A percentile compares a stretch with the other conserved stretches of the same genome.
Evolutionary conservation across 2,329 filamentous ascomycete genomes (phyloP).

Genomic region (Keithomyces neogunnii): DNA sequence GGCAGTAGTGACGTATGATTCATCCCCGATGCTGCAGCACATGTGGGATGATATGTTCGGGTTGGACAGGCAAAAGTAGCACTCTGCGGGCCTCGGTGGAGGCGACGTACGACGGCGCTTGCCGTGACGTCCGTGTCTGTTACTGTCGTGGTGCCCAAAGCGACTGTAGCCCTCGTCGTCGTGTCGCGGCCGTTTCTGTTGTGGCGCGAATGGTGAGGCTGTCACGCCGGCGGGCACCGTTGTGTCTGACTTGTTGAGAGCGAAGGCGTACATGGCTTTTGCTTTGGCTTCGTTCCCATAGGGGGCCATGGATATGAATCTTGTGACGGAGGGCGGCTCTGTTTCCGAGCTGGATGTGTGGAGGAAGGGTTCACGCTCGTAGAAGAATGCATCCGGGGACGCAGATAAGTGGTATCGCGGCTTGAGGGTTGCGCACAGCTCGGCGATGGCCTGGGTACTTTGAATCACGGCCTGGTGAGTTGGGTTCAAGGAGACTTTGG

Average conservation of each 20-base stretch:
- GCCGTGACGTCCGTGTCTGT: conserved; percentile 32
- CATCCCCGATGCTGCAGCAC: conserved; percentile 79
- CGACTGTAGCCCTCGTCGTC: conserved; percentile 42
- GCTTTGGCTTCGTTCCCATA: conserved; percentile 69
- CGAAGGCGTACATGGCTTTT: conserved; percentile 75
- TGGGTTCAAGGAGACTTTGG: conserved; percentile 50
- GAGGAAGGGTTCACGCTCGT: conserved; percentile 88
- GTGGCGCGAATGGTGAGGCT: conserved; percentile 58
- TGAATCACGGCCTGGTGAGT: conserved; percentile 41
- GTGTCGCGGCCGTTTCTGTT: conserved; percentile 47
- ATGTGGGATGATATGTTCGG: conserved; percentile 77
- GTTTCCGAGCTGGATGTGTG: conserved; percentile 43
- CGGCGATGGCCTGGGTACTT: conserved; percentile 61
- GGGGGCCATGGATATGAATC: conserved; percentile 82
- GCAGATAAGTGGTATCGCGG: conserved; percentile 86
- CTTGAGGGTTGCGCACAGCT: conserved; percentile 69
- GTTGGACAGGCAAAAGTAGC: conserved; percentile 95
- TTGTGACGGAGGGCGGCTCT: conserved; percentile 57
- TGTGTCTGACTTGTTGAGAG: conserved; percentile 56
- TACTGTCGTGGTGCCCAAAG: conserved; percentile 39
- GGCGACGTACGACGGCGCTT: conserved; percentile 42
- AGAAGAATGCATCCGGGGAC: conserved; percentile 60
- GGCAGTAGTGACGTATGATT: conserved; percentile 81
- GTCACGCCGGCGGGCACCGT: conserved; percentile 65
- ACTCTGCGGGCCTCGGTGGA: conserved; percentile 65